Percentiles rank a stretch among this genome's conserved stretches.
These are phyloP conservation scores for Cubamyces sp. DNA, from an alignment of 768 basidiomycete genomes.

Conservation along the genomic window DNA sequence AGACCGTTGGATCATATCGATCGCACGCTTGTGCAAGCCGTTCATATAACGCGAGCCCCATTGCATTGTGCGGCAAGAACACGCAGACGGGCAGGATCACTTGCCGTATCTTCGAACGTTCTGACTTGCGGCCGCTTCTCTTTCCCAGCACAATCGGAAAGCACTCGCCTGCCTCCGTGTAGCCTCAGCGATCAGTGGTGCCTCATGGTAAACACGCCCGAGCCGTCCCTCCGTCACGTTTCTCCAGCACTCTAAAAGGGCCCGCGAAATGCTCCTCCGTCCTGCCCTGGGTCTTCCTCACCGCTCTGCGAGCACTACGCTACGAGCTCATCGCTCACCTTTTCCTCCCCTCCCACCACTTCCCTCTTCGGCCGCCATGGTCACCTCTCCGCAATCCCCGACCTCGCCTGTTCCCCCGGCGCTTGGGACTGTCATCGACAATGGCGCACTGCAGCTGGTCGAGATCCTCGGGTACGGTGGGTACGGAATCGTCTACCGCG, in stretches of 20 bases:
- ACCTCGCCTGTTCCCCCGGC: conserved; percentile 51
- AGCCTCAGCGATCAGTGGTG: conserved; percentile 28
- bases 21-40: conserved; percentile 20
- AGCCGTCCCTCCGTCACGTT: conserved; percentile 38
- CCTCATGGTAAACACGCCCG: conserved; percentile 43
- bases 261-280: conserved; percentile 22
- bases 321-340: conserved; percentile 27
- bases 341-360: conserved; percentile 14
- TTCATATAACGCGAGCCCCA: conserved; percentile 17
- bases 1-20: conserved; percentile 17
- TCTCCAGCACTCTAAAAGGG: conserved; percentile 33
- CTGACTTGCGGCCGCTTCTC: conserved; percentile 21
- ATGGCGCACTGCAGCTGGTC: conserved; percentile 78
- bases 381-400: conserved; percentile 37
- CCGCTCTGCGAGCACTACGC: conserved; percentile 30
- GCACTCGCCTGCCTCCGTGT: conserved; percentile 23
- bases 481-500: conserved; percentile 94
- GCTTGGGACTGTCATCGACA: conserved; percentile 83
- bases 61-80: conserved; percentile 20
- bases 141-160: conserved; percentile 23
- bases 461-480: conserved; percentile 91
- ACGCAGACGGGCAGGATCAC: conserved; percentile 27
- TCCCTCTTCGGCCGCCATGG: conserved; percentile 30
- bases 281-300: conserved; percentile 33
- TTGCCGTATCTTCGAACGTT: conserved; percentile 26